Evolutionary conservation across 164 flowering plant species (phyloP), one percentile per base, ranked within the genome.

Genomic region (Piper betle): DNA sequence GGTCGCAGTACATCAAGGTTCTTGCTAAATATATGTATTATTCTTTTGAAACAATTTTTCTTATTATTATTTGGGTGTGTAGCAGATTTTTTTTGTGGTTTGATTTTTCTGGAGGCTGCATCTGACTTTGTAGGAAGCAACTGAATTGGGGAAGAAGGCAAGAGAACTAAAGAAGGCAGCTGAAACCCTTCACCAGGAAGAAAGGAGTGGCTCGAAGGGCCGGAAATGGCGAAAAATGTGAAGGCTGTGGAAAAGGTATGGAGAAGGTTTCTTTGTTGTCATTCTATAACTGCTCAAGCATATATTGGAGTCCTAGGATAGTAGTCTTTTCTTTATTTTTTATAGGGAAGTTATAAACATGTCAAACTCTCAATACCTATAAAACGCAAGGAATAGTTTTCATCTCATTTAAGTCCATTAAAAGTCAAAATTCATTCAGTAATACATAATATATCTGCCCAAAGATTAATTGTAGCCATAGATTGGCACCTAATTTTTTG

Each of bases 1-100:
- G 97, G 19, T 93, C 98, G 42, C 98, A 93, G 77, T 93, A 89
- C 64, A 89, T 93, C 65, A 93, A 93, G 97, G 98, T 93, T 70
- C 66, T 50, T 57, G 16, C 37, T 53, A 25, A 25, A 0, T 25
- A 25, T 25, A 25, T 25, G 2, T 25, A 25, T 25, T 25, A 25
- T 25, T 0, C 33, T 25, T 25, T 25, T 25, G 33, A 25, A 25
- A 25, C 33, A 25, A 25, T 0, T 25, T 25, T 25, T 25, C 33
- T 25, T 25, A 25, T 25, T 25, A 25, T 25, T 25, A 25, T 25
- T 25, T 25, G 33, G 33, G 33, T 25, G 33, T 2, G 33, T 25
- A 25, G 33, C 33, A 25, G 33, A 25, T 25, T 25, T 7, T 39
- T 39, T 58, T 40, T 3, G 7, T 5, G 7, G 48, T 13, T 39